Conservation (phyloP, 2,329 filamentous ascomycete genomes). For the Cytospora piceae region DNA sequence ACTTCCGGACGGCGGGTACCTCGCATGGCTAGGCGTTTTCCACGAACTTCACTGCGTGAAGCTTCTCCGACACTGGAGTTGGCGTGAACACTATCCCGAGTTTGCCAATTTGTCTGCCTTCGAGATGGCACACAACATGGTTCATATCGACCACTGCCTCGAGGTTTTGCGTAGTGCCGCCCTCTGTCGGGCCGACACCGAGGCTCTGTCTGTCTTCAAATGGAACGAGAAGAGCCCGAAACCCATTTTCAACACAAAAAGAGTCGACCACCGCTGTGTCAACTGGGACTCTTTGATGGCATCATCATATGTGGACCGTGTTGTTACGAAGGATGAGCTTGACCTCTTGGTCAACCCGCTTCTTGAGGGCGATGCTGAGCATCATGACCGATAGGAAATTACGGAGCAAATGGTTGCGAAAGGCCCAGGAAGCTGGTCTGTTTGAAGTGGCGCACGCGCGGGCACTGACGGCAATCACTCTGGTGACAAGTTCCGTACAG, state of each 20-base stretch:
- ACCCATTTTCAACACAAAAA: conserved; percentile 1
- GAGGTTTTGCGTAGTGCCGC: background rate
- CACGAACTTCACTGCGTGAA: conserved; percentile 42
- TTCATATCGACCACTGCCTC: conserved; percentile 15
- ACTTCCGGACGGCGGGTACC: conserved; percentile 31
- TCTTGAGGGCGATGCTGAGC: background rate
- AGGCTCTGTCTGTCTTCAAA: conserved; percentile 3
- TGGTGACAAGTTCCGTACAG: no score
- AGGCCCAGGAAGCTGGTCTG: no score
- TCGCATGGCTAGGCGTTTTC: conserved; percentile 38
- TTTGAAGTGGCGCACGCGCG: no score
- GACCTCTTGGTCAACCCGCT: conserved; percentile 2
- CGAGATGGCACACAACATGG: conserved; percentile 1
- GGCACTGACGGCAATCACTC: no score
- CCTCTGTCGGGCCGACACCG: background rate
- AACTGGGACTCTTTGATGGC: conserved; percentile 2
- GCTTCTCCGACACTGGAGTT: conserved; percentile 32
- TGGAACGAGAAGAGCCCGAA: background rate
- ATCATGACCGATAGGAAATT: background rate
- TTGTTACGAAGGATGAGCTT: background rate
- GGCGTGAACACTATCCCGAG: conserved; percentile 1
- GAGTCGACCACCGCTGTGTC: background rate
- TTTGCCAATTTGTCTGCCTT: background rate
- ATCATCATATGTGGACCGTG: background rate
- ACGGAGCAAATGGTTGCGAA: no score